Evolutionary conservation across 75 land plant species (phyloP).

Genomic region (Pseudotsuga menziesii): DNA sequence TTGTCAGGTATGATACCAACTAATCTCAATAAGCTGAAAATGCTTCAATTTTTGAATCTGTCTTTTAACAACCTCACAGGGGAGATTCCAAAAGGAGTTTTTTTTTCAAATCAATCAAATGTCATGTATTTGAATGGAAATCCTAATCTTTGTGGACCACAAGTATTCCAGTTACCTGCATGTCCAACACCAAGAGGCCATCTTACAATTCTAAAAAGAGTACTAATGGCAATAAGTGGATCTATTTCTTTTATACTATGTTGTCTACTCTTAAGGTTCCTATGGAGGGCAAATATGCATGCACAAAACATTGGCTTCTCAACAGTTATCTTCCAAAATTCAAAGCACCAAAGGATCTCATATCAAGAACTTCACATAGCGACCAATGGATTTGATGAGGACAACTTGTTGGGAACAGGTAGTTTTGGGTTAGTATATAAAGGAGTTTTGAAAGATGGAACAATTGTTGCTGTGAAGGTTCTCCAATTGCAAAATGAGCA

Average conservation of each 20-base stretch:
- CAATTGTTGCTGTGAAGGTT: conserved; percentile 3
- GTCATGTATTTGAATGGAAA: too few relatives aligned
- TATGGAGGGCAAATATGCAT: conserved; percentile 4
- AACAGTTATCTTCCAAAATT: not conserved
- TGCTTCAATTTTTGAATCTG: too few relatives aligned
- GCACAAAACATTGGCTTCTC: too few relatives aligned
- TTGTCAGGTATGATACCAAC: conserved; percentile 7
- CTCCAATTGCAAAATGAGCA: not conserved
- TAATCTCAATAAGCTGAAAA: not conserved
- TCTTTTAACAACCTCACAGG: too few relatives aligned
- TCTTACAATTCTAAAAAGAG: not conserved
- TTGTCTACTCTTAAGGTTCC: not conserved
- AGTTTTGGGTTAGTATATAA: not conserved
- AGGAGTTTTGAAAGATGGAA: conserved; percentile 1
- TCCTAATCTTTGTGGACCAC: not conserved
- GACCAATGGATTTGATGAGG: not conserved
- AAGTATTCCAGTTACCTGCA: conserved; percentile 1
- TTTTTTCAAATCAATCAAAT: too few relatives aligned
- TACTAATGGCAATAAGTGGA: not conserved
- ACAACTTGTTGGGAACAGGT: not conserved
- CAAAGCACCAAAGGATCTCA: not conserved
- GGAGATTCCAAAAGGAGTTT: too few relatives aligned
- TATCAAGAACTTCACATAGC: not conserved
- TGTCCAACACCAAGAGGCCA: conserved; percentile 12
- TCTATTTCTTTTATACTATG: not conserved